Base-by-base conservation (phyloP, 306 rosid genomes). In the Ziziphus jujuba region DNA sequence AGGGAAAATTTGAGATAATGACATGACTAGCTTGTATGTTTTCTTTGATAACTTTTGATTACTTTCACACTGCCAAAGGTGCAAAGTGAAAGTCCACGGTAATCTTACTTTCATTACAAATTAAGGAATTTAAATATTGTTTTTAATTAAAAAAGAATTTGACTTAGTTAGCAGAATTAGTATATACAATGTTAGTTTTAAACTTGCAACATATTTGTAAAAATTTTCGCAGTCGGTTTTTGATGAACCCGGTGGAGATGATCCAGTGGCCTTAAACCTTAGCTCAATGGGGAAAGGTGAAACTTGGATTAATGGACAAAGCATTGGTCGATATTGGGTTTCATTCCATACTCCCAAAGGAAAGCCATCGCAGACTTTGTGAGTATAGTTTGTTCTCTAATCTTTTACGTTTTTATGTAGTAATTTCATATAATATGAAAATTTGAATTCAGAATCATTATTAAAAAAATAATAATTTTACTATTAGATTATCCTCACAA, bases 311-410 rank as follows among this genome's bases (percentile, higher is more conserved):
- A 88, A 88, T 69, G 95, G 80, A 21, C 75, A 75, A 67, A 85
- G 91, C 81, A 88, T 88, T 45, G 95, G 95, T 70, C 91, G 95
- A 2, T 88, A 84, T 84, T 88, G 95, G 91, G 70, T 84, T 61
- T 68, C 81, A 23, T 86, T 89, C 67, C 84, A 23, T 60, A 80
- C 81, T 70, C 62, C 81, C 20, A 73, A 73, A 15, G 84, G 87
- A 64, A 19, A 59, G 0, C 91, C 96, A 44, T 86, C 96, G 5
- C 96, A 89, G 54, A 28, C 84, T 36, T 14, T 80, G 96, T 89
- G 52, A 78, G 96, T 67, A 23, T 10, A 20, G 24, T n/a, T 25
- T 45, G 0, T 10, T 44, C n/a, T n/a, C n/a, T n/a, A n/a, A n/a
- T n/a, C n/a, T n/a, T n/a, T n/a, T n/a, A n/a, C n/a, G n/a, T n/a